phyloP scores from a whole-genome alignment of 441 rosid species.

The Euphorbia schlechtendalii region DNA sequence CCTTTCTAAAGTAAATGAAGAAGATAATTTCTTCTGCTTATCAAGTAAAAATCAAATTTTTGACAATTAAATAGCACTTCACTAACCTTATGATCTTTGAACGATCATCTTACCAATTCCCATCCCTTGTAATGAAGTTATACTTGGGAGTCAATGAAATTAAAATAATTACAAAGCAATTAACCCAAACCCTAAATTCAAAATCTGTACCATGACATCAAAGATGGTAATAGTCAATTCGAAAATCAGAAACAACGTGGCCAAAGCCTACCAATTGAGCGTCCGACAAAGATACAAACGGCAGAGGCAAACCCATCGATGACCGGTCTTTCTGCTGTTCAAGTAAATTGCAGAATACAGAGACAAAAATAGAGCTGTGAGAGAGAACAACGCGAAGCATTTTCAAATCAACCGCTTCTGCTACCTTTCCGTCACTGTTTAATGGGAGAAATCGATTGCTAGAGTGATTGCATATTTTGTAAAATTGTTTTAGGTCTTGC shows the following conservation, averaged over 20 bases:
- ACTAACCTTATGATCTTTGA: conserved; percentile 60
- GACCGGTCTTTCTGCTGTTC: conserved; percentile 23
- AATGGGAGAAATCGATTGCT: conserved; percentile 45
- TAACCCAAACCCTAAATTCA: too few relatives aligned
- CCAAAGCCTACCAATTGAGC: conserved; percentile 75
- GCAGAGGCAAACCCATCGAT: conserved; percentile 26
- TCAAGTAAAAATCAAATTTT: too few relatives aligned
- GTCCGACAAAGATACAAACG: conserved; percentile 35
- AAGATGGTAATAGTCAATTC: conserved; percentile 77
- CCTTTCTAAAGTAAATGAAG: too few relatives aligned
- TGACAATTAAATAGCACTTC: background rate
- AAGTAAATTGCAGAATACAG: conserved; percentile 49
- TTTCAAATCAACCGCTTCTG: conserved; percentile 36
- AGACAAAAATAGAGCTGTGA: conserved; percentile 37
- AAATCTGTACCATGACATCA: conserved; percentile 56
- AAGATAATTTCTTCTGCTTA: too few relatives aligned
- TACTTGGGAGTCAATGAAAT: conserved; percentile 57
- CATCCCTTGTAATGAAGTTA: conserved; percentile 55
- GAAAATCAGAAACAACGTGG: conserved; percentile 69
- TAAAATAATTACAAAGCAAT: conserved; percentile 18
- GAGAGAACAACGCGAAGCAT: conserved; percentile 40
- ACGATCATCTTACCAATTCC: conserved; percentile 76
- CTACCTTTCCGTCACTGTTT: conserved; percentile 19
- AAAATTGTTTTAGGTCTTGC: conserved; percentile 40
- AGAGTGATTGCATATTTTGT: conserved; percentile 50